phyloP scores from a whole-genome alignment of 2,329 filamentous ascomycete species.

The Penicillium hordei region DNA sequence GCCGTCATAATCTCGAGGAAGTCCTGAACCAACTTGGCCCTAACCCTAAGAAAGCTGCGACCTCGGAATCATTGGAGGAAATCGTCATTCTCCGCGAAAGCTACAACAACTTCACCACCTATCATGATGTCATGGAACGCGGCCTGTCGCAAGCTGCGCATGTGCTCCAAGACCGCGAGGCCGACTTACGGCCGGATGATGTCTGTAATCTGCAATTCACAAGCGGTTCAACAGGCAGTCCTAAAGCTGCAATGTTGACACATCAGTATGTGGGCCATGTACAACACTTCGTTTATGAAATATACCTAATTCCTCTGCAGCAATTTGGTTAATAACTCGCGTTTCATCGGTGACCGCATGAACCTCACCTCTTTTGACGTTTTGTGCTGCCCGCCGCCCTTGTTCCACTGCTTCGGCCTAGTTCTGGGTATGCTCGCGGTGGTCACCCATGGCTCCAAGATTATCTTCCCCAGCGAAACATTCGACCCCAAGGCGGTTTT shows the following conservation, averaged over 20 bases:
- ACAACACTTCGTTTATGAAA: background rate
- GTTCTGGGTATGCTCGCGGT: slow-evolving; percentile 72
- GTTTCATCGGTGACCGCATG: slow-evolving; percentile 74
- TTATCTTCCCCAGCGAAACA: slow-evolving; percentile 72
- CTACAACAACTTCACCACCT: slow-evolving; percentile 57
- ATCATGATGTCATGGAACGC: slow-evolving; percentile 57
- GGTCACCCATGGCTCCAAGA: slow-evolving; percentile 71
- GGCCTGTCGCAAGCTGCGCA: slow-evolving; percentile 53
- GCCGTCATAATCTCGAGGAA: slow-evolving; percentile 61
- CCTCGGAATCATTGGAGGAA: slow-evolving; percentile 44
- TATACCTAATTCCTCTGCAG: slow-evolving; percentile 24
- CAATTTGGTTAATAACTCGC: slow-evolving; percentile 60
- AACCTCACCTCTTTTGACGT: slow-evolving; percentile 64
- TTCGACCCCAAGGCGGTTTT: slow-evolving; percentile 70
- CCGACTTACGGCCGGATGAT: slow-evolving; percentile 61
- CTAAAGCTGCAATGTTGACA: slow-evolving; percentile 73
- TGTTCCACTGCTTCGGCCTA: slow-evolving; percentile 85
- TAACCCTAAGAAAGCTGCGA: slow-evolving; percentile 30
- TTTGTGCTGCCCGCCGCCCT: slow-evolving; percentile 76
- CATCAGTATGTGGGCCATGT: slow-evolving; percentile 54
- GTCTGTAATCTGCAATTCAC: slow-evolving; percentile 76
- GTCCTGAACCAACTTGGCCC: slow-evolving; percentile 57
- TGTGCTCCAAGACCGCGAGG: slow-evolving; percentile 54
- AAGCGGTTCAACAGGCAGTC: slow-evolving; percentile 69
- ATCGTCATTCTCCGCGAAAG: slow-evolving; percentile 63